Conservation (phyloP, 805 yeast genomes). For the Candida chilensis region DNA sequence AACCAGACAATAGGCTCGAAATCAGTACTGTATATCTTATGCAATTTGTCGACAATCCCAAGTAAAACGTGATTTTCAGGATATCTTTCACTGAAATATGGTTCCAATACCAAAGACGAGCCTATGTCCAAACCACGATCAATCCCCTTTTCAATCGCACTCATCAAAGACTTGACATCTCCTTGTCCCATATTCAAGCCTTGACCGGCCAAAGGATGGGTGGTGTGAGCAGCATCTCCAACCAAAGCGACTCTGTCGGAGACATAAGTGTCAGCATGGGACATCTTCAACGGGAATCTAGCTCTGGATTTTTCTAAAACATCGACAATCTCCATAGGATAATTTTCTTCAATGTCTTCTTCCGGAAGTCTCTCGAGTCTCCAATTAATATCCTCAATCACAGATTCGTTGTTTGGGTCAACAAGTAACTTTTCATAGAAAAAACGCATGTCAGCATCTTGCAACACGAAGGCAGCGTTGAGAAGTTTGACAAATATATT, state of each 20-base stretch:
- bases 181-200: slow-evolving; percentile 97
- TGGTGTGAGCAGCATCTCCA: slow-evolving; percentile 97
- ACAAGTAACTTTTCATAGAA: slow-evolving; percentile 36
- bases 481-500: slow-evolving; percentile 59
- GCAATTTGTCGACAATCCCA: slow-evolving; percentile 88
- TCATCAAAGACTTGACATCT: slow-evolving; percentile 69
- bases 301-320: slow-evolving; percentile 66
- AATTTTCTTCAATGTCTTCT: slow-evolving; percentile 44
- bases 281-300: slow-evolving; percentile 76
- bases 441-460: slow-evolving; percentile 67
- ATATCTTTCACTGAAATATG: slow-evolving; percentile 78
- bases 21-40: slow-evolving; percentile 75
- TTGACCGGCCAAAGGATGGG: slow-evolving; percentile 97
- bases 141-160: slow-evolving; percentile 61
- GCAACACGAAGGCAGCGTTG: slow-evolving; percentile 81
- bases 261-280: slow-evolving; percentile 87
- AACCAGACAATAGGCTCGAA: slow-evolving; percentile 64
- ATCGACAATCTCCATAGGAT: slow-evolving; percentile 57
- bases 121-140: slow-evolving; percentile 87
- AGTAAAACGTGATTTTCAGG: slow-evolving; percentile 71
- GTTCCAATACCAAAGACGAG: slow-evolving; percentile 67
- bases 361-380: slow-evolving; percentile 37
- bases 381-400: slow-evolving; percentile 68
- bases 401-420: slow-evolving; percentile 32
- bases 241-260: slow-evolving; percentile 83